phyloP scores from a whole-genome alignment of 164 flowering plant genomes.

The Chimonanthus salicifolius region DNA sequence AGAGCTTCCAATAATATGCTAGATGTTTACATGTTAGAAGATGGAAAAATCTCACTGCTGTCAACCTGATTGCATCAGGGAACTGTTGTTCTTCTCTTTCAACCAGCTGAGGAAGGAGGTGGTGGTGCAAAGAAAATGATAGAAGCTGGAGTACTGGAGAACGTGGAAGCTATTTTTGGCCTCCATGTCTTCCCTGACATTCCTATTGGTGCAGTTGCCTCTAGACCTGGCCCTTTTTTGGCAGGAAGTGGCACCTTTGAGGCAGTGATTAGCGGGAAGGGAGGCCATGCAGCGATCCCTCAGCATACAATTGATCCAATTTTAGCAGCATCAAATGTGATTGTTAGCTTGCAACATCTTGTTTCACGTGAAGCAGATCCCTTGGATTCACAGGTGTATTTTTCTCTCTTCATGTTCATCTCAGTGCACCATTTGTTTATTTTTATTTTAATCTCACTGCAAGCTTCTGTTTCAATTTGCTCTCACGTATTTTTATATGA shows the following conservation, averaged over 20 bases:
- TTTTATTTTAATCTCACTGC: too few relatives aligned
- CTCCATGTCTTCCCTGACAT: slow-evolving; percentile 37
- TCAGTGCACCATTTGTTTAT: too few relatives aligned
- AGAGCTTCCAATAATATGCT: too few relatives aligned
- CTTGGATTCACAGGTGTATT: slow-evolving; percentile 53
- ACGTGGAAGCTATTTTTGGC: slow-evolving; percentile 65
- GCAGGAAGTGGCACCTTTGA: slow-evolving; percentile 74
- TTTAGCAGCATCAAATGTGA: slow-evolving; percentile 65
- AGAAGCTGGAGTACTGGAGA: slow-evolving; percentile 48
- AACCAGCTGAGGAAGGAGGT: slow-evolving; percentile 82
- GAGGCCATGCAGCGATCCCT: slow-evolving; percentile 82
- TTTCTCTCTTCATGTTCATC: background rate
- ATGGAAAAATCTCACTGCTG: background rate
- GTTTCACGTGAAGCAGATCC: slow-evolving; percentile 88
- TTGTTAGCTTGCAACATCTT: slow-evolving; percentile 70
- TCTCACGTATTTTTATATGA: too few relatives aligned
- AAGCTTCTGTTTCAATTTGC: too few relatives aligned
- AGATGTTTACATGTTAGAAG: background rate
- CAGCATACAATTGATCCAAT: slow-evolving; percentile 75
- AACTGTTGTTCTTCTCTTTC: slow-evolving; percentile 76
- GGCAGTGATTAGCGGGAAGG: slow-evolving; percentile 67
- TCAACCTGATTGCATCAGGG: slow-evolving; percentile 37
- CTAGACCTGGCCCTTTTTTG: slow-evolving; percentile 56
- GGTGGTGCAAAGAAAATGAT: slow-evolving; percentile 63
- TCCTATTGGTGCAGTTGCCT: slow-evolving; percentile 43